Evolutionary conservation across 768 basidiomycete species (phyloP).

Genomic region (Xerocomellus dryophilus): DNA sequence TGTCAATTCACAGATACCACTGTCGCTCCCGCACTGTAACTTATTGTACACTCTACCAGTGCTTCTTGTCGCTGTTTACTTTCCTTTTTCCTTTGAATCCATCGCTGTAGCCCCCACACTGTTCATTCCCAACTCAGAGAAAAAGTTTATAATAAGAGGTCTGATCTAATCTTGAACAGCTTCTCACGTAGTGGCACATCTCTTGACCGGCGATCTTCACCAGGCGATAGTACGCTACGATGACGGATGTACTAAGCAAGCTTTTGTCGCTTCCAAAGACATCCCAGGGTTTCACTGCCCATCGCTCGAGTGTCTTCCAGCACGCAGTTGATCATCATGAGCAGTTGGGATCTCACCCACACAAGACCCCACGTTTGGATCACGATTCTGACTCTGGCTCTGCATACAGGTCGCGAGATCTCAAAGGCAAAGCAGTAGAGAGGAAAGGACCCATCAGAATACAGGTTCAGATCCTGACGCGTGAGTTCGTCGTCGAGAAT

Average conservation of each 20-base stretch:
- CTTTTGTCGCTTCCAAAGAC: constrained; percentile 49
- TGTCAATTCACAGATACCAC: background rate
- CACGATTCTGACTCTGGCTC: constrained; percentile 66
- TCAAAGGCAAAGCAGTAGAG: constrained; percentile 24
- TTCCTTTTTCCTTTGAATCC: background rate
- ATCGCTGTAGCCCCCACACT: background rate
- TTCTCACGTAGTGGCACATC: background rate
- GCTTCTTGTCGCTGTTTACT: background rate
- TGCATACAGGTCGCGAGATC: constrained; percentile 51
- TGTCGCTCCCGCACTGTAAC: background rate
- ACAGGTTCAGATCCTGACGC: constrained; percentile 42
- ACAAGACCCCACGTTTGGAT: constrained; percentile 66
- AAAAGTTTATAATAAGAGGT: too few relatives aligned
- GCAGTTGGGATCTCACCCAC: constrained; percentile 56
- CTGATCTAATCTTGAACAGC: too few relatives aligned
- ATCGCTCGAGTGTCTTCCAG: constrained; percentile 39
- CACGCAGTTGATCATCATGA: constrained; percentile 29
- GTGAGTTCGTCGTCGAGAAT: constrained; percentile 25
- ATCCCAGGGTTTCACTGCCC: constrained; percentile 47
- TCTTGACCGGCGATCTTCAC: background rate
- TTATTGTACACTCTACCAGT: too few relatives aligned
- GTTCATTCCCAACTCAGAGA: too few relatives aligned
- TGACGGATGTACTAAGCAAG: constrained; percentile 37
- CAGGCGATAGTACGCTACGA: constrained; percentile 5
- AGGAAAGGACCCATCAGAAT: constrained; percentile 44